Percentiles rank a stretch among this genome's conserved stretches.
Conservation (phyloP, 345 rosid species). For the Hirschfeldia incana region DNA sequence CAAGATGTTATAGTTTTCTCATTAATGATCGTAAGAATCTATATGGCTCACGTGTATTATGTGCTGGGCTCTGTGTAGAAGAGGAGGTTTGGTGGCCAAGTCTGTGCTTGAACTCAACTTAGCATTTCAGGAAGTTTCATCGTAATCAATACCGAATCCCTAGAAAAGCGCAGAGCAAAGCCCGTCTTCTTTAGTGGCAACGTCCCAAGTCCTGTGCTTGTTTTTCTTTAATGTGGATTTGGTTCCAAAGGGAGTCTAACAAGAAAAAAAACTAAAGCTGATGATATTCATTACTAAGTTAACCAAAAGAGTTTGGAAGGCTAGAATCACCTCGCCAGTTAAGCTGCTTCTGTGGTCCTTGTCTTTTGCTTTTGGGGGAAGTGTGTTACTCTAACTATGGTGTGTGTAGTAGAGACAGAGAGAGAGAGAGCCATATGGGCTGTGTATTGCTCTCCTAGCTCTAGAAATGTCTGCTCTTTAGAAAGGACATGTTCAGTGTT, state of each 20-base stretch:
- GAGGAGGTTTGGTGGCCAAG: conserved; percentile 91
- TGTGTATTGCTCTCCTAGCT: conserved; percentile 28
- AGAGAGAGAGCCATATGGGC: conserved; percentile 25
- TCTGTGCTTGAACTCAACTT: conserved; percentile 80
- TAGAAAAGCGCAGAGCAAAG: conserved; percentile 17
- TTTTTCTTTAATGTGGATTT: conserved; percentile 28
- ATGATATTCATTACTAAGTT: conserved; percentile 20
- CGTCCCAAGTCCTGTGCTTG: conserved; percentile 32
- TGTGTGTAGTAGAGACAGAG: conserved; percentile 1
- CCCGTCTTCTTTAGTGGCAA: conserved; percentile 10
- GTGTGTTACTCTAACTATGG: neutral
- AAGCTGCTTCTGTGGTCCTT: conserved; percentile 24
- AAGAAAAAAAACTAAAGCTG: conserved; percentile 30
- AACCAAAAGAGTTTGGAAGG: conserved; percentile 35
- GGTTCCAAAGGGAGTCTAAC: conserved; percentile 38
- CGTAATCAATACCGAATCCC: conserved; percentile 29
- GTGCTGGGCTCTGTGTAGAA: conserved; percentile 46
- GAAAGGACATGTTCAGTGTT: conserved; percentile 14
- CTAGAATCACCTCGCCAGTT: conserved; percentile 8
- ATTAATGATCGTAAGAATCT: neutral
- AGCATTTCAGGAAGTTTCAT: conserved; percentile 76
- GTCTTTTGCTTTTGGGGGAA: conserved; percentile 12
- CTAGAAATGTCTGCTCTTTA: conserved; percentile 13
- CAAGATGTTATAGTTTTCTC: neutral
- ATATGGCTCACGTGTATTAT: conserved; percentile 13